phyloP scores from a whole-genome alignment of 1,139 yeast species.

The Yamadazyma sp. region DNA sequence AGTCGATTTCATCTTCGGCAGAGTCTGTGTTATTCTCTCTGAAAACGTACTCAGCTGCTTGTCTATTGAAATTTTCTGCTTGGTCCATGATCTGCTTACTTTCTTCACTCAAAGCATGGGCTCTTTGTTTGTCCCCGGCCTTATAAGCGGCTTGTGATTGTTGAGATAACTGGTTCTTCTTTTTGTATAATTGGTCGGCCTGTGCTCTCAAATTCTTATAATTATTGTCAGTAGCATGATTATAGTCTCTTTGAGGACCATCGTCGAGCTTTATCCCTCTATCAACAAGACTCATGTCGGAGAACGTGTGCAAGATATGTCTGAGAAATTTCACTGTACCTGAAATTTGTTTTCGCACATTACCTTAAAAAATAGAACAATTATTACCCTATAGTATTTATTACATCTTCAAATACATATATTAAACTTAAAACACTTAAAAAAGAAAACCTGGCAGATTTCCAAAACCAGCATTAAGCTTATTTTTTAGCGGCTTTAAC shows the following conservation, averaged over 20 bases:
- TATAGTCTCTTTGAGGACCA: constrained; percentile 52
- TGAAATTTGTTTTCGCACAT: constrained; percentile 3
- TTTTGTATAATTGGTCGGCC: constrained; percentile 68
- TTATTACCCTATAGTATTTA: not conserved
- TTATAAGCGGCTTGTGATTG: constrained; percentile 78
- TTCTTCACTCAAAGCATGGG: constrained; percentile 69
- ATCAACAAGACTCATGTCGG: constrained; percentile 21
- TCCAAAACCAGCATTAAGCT: constrained; percentile 10
- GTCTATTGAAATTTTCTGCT: constrained; percentile 69
- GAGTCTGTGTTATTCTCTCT: constrained; percentile 86
- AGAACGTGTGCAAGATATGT: not conserved
- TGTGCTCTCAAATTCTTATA: constrained; percentile 63
- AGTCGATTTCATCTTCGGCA: constrained; percentile 80
- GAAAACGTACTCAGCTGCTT: constrained; percentile 92
- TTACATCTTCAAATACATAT: constrained; percentile 8
- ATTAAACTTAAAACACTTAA: constrained; percentile 16
- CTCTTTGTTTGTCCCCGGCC: constrained; percentile 68
- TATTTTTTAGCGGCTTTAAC: constrained; percentile 63
- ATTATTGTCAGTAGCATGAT: constrained; percentile 68
- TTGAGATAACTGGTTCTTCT: constrained; percentile 54
- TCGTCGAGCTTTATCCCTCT: constrained; percentile 40
- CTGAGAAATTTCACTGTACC: constrained; percentile 2
- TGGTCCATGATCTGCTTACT: constrained; percentile 58
- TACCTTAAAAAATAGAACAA: not conserved
- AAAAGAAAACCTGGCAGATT: constrained; percentile 12